These are phyloP conservation scores for Tritrichomonas musculus DNA, from an alignment of 208 protist genomes.

Conservation along the genomic window DNA sequence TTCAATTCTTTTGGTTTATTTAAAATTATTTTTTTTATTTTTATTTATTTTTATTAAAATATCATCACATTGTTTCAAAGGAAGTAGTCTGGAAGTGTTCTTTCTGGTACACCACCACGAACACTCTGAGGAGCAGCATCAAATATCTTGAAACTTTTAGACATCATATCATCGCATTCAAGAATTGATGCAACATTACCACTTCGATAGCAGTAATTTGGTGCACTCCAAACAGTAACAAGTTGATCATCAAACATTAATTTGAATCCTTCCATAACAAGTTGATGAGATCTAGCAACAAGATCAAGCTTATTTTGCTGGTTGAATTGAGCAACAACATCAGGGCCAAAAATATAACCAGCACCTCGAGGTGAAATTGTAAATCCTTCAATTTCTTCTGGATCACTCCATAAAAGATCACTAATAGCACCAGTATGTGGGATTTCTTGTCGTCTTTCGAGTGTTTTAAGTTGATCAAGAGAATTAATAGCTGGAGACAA, in stretches of 20 bases:
- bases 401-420: constrained; percentile 51
- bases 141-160: too few relatives aligned
- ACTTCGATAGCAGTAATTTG: constrained; percentile 91
- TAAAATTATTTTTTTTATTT: too few relatives aligned
- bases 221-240: constrained; percentile 95
- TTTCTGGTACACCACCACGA: too few relatives aligned
- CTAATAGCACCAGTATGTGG: background rate
- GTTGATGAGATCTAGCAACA: constrained; percentile 64
- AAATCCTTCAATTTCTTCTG: constrained; percentile 60
- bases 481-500: constrained; percentile 64
- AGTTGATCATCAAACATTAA: constrained; percentile 91
- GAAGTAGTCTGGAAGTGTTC: too few relatives aligned
- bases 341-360: constrained; percentile 83
- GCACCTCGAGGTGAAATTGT: constrained; percentile 81
- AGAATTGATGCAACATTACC: constrained; percentile 75
- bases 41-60: too few relatives aligned
- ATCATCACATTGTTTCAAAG: too few relatives aligned
- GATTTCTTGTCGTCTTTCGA: constrained; percentile 58
- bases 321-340: constrained; percentile 94
- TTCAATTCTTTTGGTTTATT: too few relatives aligned
- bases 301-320: constrained; percentile 92
- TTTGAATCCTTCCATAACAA: constrained; percentile 78
- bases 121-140: too few relatives aligned
- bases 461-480: constrained; percentile 71
- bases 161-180: constrained; percentile 96